Evolutionary conservation across 2,329 filamentous ascomycete genomes (phyloP), one percentile per base, ranked within the genome.

Genomic region (Monascus ruber): DNA sequence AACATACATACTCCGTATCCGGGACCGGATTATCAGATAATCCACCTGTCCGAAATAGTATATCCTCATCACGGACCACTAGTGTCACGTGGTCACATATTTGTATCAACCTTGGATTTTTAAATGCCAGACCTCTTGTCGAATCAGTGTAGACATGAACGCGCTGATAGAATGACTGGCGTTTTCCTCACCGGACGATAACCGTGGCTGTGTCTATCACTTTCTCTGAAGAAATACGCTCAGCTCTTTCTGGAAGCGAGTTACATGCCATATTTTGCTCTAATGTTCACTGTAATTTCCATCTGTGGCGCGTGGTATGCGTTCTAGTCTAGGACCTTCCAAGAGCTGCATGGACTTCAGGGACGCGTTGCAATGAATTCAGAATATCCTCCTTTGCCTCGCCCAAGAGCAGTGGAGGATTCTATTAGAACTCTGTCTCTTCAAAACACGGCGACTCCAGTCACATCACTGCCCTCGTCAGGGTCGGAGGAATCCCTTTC

Each of bases 301-400:
- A 10, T 29, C 28, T 29, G 28, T 10, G 28, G 3, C 10, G 28
- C 28, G 10, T 6, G 28, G 28, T 3, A 29, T 3, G 28, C 28
- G 6, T 6, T 29, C 28, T 29, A 10, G 10, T 29, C 10, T 29
- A 29, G 28, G 28, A 29, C 10, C 10, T 29, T 29, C 10, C 28
- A 29, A 10, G 10, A 29, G 6, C 28, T 29, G 10, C 28, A 6
- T 29, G 28, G 10, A 10, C 6, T 10, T 3, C 28, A 29, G 28
- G 28, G 28, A 29, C 6, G 28, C 6, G 6, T 29, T 6, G 28
- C 10, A 4, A 56, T 57, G 56, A 44, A 51, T 31, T 48, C 45
- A 11, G 47, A 51, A 24, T 50, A 50, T 24, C 47, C 53, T 37
- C 46, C 52, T n/a, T 39, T 52, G 10, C 47, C 50, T 11, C 41